phyloP scores from a whole-genome alignment of 129 eudicot species.

The Arctium minus region DNA sequence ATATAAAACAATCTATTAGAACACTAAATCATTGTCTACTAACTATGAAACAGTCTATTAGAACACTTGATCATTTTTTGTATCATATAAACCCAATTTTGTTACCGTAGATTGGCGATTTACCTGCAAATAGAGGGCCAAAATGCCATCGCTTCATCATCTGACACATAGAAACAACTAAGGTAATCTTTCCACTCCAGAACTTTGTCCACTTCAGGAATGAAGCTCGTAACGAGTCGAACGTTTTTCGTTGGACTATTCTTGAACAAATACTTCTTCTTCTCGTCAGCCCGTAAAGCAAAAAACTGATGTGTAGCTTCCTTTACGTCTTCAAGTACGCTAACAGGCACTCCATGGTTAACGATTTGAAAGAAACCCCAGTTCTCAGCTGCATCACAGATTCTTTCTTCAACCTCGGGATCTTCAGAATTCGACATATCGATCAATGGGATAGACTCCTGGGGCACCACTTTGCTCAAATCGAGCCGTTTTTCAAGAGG shows the following conservation, averaged over 20 bases:
- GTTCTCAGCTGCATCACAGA: slow-evolving; percentile 50
- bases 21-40: not conserved
- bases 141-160: slow-evolving; percentile 25
- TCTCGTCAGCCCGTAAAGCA: slow-evolving; percentile 44
- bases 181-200: slow-evolving; percentile 44
- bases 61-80: too few relatives aligned
- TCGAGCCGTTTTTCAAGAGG: slow-evolving; percentile 44
- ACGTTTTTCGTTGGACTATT: slow-evolving; percentile 35
- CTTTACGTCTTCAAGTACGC: slow-evolving; percentile 52
- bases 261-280: slow-evolving; percentile 48
- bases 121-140: slow-evolving; percentile 52
- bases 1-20: too few relatives aligned
- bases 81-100: not conserved
- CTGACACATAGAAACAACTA: slow-evolving; percentile 30
- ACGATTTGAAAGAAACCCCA: slow-evolving; percentile 37
- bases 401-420: slow-evolving; percentile 28
- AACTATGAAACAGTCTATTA: not conserved
- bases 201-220: slow-evolving; percentile 48
- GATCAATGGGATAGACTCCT: slow-evolving; percentile 42
- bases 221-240: slow-evolving; percentile 43
- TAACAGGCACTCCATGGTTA: slow-evolving; percentile 55
- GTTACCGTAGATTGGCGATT: not conserved
- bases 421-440: slow-evolving; percentile 49
- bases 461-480: slow-evolving; percentile 16
- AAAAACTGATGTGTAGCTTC: slow-evolving; percentile 44